Percentiles rank a stretch among this genome's conserved stretches.
Conservation (phyloP, 257 asterid species). For the Hygrophila difformis region DNA sequence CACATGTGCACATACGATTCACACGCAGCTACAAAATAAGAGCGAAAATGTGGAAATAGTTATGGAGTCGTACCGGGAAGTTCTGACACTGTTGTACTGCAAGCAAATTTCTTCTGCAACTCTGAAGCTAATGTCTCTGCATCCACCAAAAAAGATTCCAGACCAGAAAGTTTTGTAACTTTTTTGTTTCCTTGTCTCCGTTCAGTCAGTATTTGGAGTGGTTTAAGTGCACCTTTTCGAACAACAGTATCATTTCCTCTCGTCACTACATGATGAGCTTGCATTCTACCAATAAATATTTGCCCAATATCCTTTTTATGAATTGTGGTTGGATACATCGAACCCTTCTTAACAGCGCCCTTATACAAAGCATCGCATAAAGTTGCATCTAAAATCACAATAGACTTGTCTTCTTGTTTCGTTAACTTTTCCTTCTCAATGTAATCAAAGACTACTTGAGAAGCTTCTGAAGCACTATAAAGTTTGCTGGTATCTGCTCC, state of each 20-base stretch:
- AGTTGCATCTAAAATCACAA: conserved; percentile 61
- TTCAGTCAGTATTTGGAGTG: conserved; percentile 85
- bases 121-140: conserved; percentile 85
- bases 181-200: conserved; percentile 95
- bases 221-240: conserved; percentile 74
- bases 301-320: conserved; percentile 76
- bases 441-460: conserved; percentile 67
- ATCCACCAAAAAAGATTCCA: conserved; percentile 79
- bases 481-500: conserved; percentile 61
- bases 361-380: conserved; percentile 86
- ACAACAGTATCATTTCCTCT: conserved; percentile 63
- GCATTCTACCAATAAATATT: conserved; percentile 78
- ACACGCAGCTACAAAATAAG: no score
- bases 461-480: conserved; percentile 70
- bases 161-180: conserved; percentile 87
- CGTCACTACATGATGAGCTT: conserved; percentile 64
- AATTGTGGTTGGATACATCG: conserved; percentile 80
- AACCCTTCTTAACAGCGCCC: conserved; percentile 89
- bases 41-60: no score
- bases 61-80: conserved; percentile 73
- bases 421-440: conserved; percentile 79
- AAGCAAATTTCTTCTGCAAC: conserved; percentile 95
- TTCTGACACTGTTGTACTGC: conserved; percentile 87
- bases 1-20: no score
- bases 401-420: conserved; percentile 56